These are phyloP conservation scores for Andrographis paniculata DNA, from an alignment of 305 asterid genomes.

Conservation along the genomic window DNA sequence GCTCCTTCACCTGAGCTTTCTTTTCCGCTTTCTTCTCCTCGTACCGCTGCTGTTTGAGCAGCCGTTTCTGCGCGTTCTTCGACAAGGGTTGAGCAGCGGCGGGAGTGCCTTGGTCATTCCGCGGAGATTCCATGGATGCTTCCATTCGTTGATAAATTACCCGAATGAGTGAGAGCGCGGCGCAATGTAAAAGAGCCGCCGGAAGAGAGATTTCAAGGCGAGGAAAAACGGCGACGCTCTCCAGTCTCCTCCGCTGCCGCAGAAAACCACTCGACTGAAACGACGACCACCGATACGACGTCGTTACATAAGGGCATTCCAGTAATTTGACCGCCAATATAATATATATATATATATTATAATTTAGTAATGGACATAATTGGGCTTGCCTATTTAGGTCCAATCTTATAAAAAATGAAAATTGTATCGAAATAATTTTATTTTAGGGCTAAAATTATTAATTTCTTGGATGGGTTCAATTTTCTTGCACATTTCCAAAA, in stretches of 20 bases:
- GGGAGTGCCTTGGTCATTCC: conserved; percentile 28
- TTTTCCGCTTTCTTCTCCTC: conserved; percentile 82
- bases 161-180: background rate
- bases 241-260: background rate
- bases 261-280: background rate
- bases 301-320: too few species aligned
- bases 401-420: too few species aligned
- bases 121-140: conserved; percentile 22
- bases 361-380: too few species aligned
- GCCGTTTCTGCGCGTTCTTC: conserved; percentile 71
- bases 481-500: too few species aligned
- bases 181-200: too few species aligned
- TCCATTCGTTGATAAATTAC: conserved; percentile 14
- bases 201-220: too few species aligned
- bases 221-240: background rate
- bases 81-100: conserved; percentile 40
- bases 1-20: conserved; percentile 60
- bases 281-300: background rate
- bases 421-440: too few species aligned
- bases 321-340: too few species aligned
- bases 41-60: conserved; percentile 66
- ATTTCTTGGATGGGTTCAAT: too few species aligned
- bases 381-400: too few species aligned
- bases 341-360: too few species aligned
- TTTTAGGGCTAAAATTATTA: too few species aligned